Base-by-base conservation (phyloP, 176 grass and related monocot species). In the Alopecurus myosuroides region DNA sequence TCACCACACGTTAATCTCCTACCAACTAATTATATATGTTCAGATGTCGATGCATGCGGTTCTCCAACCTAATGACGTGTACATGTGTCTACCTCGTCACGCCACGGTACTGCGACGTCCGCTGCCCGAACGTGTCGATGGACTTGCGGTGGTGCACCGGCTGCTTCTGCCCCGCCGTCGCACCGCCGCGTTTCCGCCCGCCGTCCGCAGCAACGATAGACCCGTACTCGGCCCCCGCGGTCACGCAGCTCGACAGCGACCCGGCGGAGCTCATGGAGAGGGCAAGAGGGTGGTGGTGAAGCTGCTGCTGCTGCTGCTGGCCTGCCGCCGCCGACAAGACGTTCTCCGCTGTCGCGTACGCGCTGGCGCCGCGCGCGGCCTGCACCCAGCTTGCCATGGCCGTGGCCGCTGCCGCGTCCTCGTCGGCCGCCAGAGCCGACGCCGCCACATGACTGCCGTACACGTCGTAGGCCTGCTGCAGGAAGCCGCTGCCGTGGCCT, bases 51-150 rank as follows among this genome's bases (percentile, higher is more conserved):
- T 55, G 20, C 7, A 55, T n/a, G n/a, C n/a, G n/a, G n/a, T n/a
- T 22, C 22, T 51, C 49, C 52, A 10, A 56, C 15, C 51, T 78
- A 57, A 41, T 41, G 58, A 30, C 60, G 56, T 64, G 17, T 48
- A 12, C 46, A 66, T 30, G 36, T 55, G 55, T n/a, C 71, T 92
- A 96, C 97, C 97, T 99, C 13, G 97, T 99, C 70, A 99, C 97
- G 52, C 97, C 97, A n/a, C 97, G 81, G 84, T 94, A 97, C 88
- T 99, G 97, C 81, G 97, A 99, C 41, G 97, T 99, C 72, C 97
- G 83, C 88, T 99, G 97, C 11, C 97, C 97, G 77, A 99, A 99
- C 75, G 97, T 99, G 78, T 99, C 97, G 77, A 99, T 99, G 28
- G 97, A 99, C 79, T 99, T 99, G 82, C 97, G 89, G 86, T 99